A percentile compares a stretch with the other conserved stretches of the same genome.
Conservation (phyloP, 1,284 basidiomycete genomes). For the Pisolithus thermaeus region DNA sequence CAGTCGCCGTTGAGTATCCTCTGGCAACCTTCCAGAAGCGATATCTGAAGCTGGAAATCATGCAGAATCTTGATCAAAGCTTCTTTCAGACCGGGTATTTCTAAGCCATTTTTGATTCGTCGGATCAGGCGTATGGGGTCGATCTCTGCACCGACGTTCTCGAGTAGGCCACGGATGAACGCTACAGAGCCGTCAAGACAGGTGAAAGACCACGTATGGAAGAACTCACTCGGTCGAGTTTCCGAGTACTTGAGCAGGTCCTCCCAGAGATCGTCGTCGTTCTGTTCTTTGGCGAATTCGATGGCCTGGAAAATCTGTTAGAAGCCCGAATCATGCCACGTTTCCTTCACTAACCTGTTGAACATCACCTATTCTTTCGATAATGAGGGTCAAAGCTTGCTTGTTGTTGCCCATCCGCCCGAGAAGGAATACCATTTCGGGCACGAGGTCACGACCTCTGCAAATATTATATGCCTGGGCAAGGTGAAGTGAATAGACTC, state of each 20-base stretch:
- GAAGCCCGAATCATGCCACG: background rate
- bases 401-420: slow-evolving; percentile 98
- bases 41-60: slow-evolving; percentile 90
- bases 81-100: slow-evolving; percentile 91
- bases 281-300: slow-evolving; percentile 97
- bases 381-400: slow-evolving; percentile 90
- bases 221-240: slow-evolving; percentile 69
- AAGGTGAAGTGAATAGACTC: background rate
- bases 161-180: slow-evolving; percentile 91
- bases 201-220: background rate
- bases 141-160: slow-evolving; percentile 96
- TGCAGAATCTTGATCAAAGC: slow-evolving; percentile 96
- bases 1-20: slow-evolving; percentile 82
- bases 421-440: slow-evolving; percentile 96
- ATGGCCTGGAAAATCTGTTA: slow-evolving; percentile 62
- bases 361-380: slow-evolving; percentile 92
- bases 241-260: slow-evolving; percentile 93
- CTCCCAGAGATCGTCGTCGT: slow-evolving; percentile 97
- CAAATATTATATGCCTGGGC: slow-evolving; percentile 83
- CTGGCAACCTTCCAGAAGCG: slow-evolving; percentile 86
- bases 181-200: slow-evolving; percentile 37
- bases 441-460: slow-evolving; percentile 79
- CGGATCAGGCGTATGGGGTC: slow-evolving; percentile 92
- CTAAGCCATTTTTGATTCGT: slow-evolving; percentile 91
- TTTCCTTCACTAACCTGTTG: slow-evolving; percentile 51